phyloP scores from a whole-genome alignment of 2,329 filamentous ascomycete genomes.

The Aureobasidium zeae region DNA sequence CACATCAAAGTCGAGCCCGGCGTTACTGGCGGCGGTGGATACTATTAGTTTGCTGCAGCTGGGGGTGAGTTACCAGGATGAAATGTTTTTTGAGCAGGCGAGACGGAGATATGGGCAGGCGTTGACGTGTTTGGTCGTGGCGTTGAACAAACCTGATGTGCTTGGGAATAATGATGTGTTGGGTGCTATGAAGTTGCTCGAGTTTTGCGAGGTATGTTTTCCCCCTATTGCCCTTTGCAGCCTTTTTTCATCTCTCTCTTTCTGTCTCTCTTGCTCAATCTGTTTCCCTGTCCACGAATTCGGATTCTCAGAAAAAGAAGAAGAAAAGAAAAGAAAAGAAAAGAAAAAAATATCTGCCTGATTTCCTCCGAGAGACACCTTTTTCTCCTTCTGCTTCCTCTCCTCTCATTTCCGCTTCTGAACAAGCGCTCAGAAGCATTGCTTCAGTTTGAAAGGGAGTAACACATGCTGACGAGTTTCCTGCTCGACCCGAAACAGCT shows the following conservation, averaged over 20 bases:
- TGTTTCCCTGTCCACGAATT: too few species aligned
- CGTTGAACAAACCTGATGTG: constrained; percentile 18
- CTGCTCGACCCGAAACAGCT: constrained; percentile 14
- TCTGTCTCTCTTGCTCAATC: too few species aligned
- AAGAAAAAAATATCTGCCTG: too few species aligned
- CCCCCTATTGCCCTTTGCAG: too few species aligned
- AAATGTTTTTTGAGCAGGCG: constrained; percentile 21
- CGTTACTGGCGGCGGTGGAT: constrained; percentile 23
- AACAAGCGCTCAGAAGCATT: too few species aligned
- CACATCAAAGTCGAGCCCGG: constrained; percentile 15
- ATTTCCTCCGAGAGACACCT: too few species aligned
- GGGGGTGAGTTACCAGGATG: constrained; percentile 23
- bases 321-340: too few species aligned
- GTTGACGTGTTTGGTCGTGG: constrained; percentile 20
- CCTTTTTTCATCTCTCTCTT: too few species aligned
- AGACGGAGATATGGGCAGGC: constrained; percentile 22
- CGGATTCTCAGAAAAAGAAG: too few species aligned
- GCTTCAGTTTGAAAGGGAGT: too few species aligned
- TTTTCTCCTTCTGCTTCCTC: too few species aligned
- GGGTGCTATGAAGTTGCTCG: constrained; percentile 24
- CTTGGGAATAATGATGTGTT: constrained; percentile 24
- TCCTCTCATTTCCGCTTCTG: too few species aligned
- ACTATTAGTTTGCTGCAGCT: constrained; percentile 25
- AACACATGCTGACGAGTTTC: background rate
- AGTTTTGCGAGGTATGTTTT: constrained; percentile 21